Percentiles rank a stretch among this genome's conserved stretches.
Conservation (phyloP, 1,139 yeast genomes). For the Pneumocystis sp. region DNA sequence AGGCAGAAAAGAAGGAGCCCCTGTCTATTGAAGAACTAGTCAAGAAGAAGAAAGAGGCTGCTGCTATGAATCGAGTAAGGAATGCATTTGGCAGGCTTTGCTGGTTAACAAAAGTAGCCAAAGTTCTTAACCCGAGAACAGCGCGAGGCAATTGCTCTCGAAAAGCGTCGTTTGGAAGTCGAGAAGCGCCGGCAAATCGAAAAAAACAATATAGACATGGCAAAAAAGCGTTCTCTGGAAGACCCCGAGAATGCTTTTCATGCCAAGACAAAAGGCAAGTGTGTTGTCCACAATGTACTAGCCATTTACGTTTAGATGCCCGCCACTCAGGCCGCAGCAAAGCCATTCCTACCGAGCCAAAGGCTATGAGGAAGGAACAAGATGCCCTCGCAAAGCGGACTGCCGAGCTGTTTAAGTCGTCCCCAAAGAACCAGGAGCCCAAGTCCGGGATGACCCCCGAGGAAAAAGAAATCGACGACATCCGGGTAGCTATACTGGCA, state of each 20-base stretch:
- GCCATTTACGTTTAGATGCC: not conserved
- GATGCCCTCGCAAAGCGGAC: not conserved
- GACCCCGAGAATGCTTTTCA: not conserved
- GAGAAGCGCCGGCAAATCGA: slow-evolving; percentile 12
- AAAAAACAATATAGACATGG: slow-evolving; percentile 1
- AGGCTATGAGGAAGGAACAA: not conserved
- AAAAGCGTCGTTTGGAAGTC: slow-evolving; percentile 18
- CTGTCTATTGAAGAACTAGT: slow-evolving; percentile 15
- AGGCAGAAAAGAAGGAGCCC: slow-evolving; percentile 2
- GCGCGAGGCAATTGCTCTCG: slow-evolving; percentile 28
- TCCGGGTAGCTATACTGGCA: not conserved
- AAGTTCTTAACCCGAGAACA: slow-evolving; percentile 29
- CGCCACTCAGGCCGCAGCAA: not conserved
- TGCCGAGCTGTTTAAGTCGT: slow-evolving; percentile 2
- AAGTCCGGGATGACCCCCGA: slow-evolving; percentile 8
- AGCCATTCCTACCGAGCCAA: not conserved
- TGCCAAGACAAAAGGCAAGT: not conserved
- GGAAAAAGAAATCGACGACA: slow-evolving; percentile 5
- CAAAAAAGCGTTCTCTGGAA: not conserved
- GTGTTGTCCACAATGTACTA: not conserved
- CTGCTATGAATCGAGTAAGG: slow-evolving; percentile 7
- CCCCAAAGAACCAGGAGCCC: slow-evolving; percentile 4
- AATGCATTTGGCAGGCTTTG: not conserved
- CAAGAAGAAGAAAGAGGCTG: slow-evolving; percentile 8
- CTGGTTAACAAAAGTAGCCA: slow-evolving; percentile 10